Conservation (phyloP, 352 stramenopile genomes). For the Pythium biforme region DNA sequence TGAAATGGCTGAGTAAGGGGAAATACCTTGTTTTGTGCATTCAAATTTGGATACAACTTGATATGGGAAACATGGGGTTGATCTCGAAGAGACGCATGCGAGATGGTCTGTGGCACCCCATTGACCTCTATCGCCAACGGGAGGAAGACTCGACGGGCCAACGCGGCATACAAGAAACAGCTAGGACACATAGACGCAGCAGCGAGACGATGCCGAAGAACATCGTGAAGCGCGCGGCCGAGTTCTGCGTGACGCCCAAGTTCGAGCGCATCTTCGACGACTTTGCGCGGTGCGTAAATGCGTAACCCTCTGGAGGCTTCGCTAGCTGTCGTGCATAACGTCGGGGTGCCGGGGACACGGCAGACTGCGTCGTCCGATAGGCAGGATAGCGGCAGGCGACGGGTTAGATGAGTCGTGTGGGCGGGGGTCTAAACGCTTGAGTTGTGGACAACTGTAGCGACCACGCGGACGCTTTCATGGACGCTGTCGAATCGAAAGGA, state of each 20-base stretch:
- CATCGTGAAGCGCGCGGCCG: slow-evolving; percentile 61
- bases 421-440: too few relatives aligned
- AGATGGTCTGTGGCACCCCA: too few relatives aligned
- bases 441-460: slow-evolving; percentile 32
- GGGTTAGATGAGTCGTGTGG: too few relatives aligned
- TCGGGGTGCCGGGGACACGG: too few relatives aligned
- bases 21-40: background rate
- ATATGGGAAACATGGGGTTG: background rate
- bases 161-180: too few relatives aligned
- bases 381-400: too few relatives aligned
- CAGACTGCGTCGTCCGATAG: too few relatives aligned
- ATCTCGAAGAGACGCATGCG: background rate
- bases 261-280: slow-evolving; percentile 78
- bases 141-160: too few relatives aligned
- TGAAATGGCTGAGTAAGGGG: too few relatives aligned
- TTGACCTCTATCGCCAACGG: too few relatives aligned
- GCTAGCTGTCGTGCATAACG: too few relatives aligned
- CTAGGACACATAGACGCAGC: too few relatives aligned
- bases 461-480: slow-evolving; percentile 57
- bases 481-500: slow-evolving; percentile 60
- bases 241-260: slow-evolving; percentile 70
- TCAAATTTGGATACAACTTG: background rate
- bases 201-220: slow-evolving; percentile 38
- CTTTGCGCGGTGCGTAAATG: slow-evolving; percentile 50
- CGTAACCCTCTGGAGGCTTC: background rate